Conservation (phyloP, 257 asterid genomes). For the Fraxinus excelsior region DNA sequence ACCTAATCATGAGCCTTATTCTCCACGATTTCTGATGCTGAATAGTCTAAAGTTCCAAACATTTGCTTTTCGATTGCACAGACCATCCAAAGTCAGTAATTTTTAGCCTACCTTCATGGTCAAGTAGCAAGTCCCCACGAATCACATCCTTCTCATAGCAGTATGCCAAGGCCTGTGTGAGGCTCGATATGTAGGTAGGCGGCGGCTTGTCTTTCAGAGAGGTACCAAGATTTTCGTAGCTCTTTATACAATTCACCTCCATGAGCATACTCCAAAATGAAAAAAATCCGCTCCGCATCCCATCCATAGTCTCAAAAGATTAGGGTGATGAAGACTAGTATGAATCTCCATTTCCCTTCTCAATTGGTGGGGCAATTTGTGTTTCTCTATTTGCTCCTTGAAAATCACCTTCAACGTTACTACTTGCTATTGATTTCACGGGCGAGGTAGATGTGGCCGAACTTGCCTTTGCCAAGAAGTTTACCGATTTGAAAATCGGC, state of each 20-base stretch:
- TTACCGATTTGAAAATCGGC: conserved; percentile 86
- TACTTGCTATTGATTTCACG: conserved; percentile 76
- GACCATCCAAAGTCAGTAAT: conserved; percentile 98
- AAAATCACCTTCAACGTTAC: conserved; percentile 86
- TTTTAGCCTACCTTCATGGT: conserved; percentile 93
- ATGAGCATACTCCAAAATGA: conserved; percentile 86
- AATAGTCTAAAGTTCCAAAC: conserved; percentile 92
- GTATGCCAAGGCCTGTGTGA: conserved; percentile 76
- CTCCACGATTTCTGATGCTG: conserved; percentile 97
- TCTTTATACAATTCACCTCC: conserved; percentile 77
- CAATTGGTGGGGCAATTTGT: conserved; percentile 70
- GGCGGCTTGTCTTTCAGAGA: conserved; percentile 81
- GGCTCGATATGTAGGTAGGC: conserved; percentile 63
- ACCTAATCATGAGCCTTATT: conserved; percentile 82
- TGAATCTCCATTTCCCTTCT: conserved; percentile 95
- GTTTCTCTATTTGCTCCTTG: conserved; percentile 80
- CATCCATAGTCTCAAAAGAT: conserved; percentile 80
- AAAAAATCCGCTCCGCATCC: conserved; percentile 72
- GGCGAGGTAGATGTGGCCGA: conserved; percentile 92
- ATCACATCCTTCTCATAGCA: conserved; percentile 91
- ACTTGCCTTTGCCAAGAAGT: conserved; percentile 90
- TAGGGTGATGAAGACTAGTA: conserved; percentile 69
- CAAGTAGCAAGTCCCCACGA: conserved; percentile 91
- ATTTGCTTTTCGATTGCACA: conserved; percentile 82
- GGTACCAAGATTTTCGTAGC: conserved; percentile 58